Base-by-base conservation (phyloP, 2,329 filamentous ascomycete genomes). In the Fusarium circinatum region DNA sequence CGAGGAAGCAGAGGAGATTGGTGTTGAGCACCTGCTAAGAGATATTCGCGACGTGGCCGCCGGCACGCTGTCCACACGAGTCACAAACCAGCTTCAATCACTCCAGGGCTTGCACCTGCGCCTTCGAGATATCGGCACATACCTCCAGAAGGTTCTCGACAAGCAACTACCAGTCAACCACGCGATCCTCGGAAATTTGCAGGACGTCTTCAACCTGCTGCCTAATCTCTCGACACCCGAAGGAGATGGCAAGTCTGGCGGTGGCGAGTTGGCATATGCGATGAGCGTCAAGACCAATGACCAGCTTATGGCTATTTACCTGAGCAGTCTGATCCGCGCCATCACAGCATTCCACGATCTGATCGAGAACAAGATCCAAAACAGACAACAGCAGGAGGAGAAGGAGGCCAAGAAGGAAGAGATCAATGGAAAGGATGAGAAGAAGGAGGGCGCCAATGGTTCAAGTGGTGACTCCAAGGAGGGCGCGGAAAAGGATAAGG, bases 251-350 rank as follows among this genome's bases (percentile, higher is more conserved):
- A 89, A 92, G 78, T 80, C 84, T 38, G 84, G 92, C 78, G 94
- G 95, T 78, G 92, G 93, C 80, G 96, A 98, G 83, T 88, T 99
- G 61, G 93, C 95, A n/a, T 90, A 96, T 71, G 95, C 96, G 41
- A 98, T 99, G 95, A 97, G 94, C 85, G 91, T 98, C 86, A 99
- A 99, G 90, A 98, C 96, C 67, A 99, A 99, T 81, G 96, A 99
- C 83, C 96, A 99, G 86, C 90, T 99, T 75, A 98, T 99, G 94
- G 91, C 95, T 59, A 98, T 99, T 82, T 99, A 99, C 84, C 88
- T 99, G 62, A 97, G 94, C 85, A 97, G 94, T 86, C 86, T 79
- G 86, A 98, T 99, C 84, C 90, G 96, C 70, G 96, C 96, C 65
- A 99, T 99, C 80, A 98, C 96, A 18, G 96, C 96, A 13, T 99